Base-by-base conservation (phyloP, 202 grass and related monocot species). In the Zizania palustris region DNA sequence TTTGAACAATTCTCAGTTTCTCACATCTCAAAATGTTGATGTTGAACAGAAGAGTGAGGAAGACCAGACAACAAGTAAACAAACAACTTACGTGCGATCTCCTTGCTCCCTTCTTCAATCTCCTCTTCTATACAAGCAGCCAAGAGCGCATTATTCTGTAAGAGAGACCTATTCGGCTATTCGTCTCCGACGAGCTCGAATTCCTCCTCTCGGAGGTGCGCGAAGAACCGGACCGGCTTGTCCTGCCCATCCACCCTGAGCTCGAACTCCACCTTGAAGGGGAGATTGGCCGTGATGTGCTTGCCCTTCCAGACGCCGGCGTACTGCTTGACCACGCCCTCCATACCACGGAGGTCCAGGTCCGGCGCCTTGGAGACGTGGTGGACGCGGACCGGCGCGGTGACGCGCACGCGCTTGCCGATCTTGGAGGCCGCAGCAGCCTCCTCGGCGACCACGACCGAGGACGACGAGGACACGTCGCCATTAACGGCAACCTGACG, bases 151-250 rank as follows among this genome's bases (percentile, higher is more conserved):
- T 88, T 84, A 88, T 84, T 88, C 48, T 80, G 33, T 21, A 60
- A 63, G 37, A 45, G 36, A 80, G 45, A 42, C 45, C 20, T 74
- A 1, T 55, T 20, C 6, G n/a, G 16, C 54, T 69, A 76, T 11
- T 81, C 72, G 14, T 72, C 84, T 68, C 83, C 61, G 53, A 99
- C 49, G 77, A 92, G 88, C 78, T 99, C 96, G 79, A 99, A 93
- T 75, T 99, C 96, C 60, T 90, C 83, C 68, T 93, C 96, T 40
- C 77, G 86, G 39, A 99, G 91, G 69, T 99, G 96, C n/a, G 88
- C 83, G 34, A 99, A 16, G 84, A 99, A 86, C 80, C 85, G 87
- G 39, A 90, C 71, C 0, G 87, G 91, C 72, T 90, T 94, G n/a
- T 65, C 74, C 77, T 87, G 91, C 7, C 80, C 89, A 0, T 90